phyloP scores from a whole-genome alignment of 805 yeast genomes.

The Cephaloascus fragrans region DNA sequence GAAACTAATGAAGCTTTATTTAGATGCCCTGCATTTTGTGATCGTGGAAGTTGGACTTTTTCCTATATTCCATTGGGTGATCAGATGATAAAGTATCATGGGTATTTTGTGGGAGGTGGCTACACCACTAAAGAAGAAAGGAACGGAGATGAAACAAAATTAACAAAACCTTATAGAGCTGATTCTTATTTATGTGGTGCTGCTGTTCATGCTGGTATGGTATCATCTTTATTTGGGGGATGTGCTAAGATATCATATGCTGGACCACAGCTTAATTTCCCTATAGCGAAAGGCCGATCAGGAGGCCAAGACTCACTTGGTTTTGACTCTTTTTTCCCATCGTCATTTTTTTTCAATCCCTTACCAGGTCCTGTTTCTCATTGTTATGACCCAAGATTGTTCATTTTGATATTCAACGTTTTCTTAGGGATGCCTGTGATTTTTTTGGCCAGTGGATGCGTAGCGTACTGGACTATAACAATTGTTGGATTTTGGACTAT shows the following conservation, averaged over 20 bases:
- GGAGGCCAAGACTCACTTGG: constrained; percentile 44
- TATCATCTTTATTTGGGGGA: constrained; percentile 72
- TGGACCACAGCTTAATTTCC: constrained; percentile 44
- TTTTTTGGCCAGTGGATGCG: constrained; percentile 34
- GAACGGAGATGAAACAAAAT: constrained; percentile 8
- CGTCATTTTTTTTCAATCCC: constrained; percentile 54
- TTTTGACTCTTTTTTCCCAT: constrained; percentile 68
- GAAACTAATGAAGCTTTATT: constrained; percentile 37
- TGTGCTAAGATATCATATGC: constrained; percentile 53
- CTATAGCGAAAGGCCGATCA: constrained; percentile 35
- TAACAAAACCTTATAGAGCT: constrained; percentile 65
- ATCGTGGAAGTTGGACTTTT: constrained; percentile 65
- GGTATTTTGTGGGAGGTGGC: constrained; percentile 76
- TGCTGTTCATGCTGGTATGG: constrained; percentile 76
- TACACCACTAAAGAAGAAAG: constrained; percentile 5
- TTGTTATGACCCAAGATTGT: constrained; percentile 61
- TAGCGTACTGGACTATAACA: constrained; percentile 46
- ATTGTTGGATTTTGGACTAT: constrained; percentile 81
- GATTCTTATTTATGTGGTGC: constrained; percentile 89
- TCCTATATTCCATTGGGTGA: constrained; percentile 69
- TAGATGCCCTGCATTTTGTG: constrained; percentile 86
- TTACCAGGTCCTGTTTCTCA: constrained; percentile 27
- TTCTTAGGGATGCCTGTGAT: constrained; percentile 54
- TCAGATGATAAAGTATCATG: constrained; percentile 55
- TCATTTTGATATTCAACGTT: constrained; percentile 48